Evolutionary conservation across 352 stramenopile genomes (phyloP).

Genomic region (Pythium oligandrum): DNA sequence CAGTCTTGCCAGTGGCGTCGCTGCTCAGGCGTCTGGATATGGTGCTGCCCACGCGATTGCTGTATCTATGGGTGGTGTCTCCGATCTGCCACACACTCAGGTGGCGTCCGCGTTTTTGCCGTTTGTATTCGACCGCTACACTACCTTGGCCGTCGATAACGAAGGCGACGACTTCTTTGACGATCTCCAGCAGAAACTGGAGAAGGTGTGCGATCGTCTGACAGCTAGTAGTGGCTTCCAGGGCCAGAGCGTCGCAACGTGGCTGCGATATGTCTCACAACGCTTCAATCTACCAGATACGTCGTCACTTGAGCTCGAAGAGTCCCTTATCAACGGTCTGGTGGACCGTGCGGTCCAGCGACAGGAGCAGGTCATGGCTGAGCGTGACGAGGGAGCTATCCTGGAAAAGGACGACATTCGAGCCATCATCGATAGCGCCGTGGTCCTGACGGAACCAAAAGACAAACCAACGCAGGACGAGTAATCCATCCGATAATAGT

Average conservation of each 20-base stretch:
- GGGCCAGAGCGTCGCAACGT: conserved; percentile 35
- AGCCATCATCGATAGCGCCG: conserved; percentile 42
- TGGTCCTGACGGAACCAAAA: conserved; percentile 12
- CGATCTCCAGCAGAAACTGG: conserved; percentile 42
- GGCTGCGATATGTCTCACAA: conserved; percentile 55
- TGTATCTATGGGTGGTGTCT: conserved; percentile 63
- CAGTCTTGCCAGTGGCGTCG: conserved; percentile 53
- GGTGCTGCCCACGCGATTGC: conserved; percentile 49
- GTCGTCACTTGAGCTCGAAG: conserved; percentile 51
- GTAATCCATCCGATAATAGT: too few species aligned
- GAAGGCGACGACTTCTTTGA: conserved; percentile 66
- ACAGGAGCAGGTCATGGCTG: conserved; percentile 40
- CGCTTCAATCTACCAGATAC: conserved; percentile 56
- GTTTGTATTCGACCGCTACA: conserved; percentile 65
- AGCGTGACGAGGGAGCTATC: conserved; percentile 25
- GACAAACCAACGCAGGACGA: too few species aligned
- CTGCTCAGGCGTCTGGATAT: conserved; percentile 46
- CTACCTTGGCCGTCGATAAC: conserved; percentile 46
- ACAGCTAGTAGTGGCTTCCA: conserved; percentile 52
- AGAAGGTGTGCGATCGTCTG: conserved; percentile 39
- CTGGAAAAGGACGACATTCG: conserved; percentile 63
- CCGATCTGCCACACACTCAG: conserved; percentile 58
- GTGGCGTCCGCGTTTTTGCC: conserved; percentile 54
- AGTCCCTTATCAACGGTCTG: conserved; percentile 42
- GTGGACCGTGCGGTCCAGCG: conserved; percentile 47